Evolutionary conservation across 495 filamentous ascomycete species (phyloP).

Genomic region (Zalerion maritima): DNA sequence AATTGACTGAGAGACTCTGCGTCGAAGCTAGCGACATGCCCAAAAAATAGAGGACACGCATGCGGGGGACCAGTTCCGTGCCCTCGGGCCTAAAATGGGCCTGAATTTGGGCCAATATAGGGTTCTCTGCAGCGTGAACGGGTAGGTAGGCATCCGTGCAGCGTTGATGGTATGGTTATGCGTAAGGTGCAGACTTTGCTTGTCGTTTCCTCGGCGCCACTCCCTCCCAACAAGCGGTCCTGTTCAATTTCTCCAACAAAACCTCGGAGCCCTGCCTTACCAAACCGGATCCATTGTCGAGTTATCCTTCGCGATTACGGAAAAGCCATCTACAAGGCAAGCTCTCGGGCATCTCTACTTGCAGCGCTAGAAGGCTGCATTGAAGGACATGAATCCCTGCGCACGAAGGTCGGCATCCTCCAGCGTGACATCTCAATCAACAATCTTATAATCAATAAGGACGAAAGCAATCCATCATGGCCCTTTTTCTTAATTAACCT

Average conservation of each 20-base stretch:
- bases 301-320: slow-evolving; percentile 25
- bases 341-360: slow-evolving; percentile 20
- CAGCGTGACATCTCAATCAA: slow-evolving; percentile 27
- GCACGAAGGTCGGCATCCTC: too few species aligned
- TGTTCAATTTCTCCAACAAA: slow-evolving; percentile 19
- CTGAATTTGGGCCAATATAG: too few species aligned
- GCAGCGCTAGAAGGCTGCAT: slow-evolving; percentile 24
- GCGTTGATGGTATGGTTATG: too few species aligned
- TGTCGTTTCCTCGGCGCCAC: too few species aligned
- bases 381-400: slow-evolving; percentile 22
- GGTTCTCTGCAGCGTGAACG: too few species aligned
- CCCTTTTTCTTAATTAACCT: slow-evolving; percentile 26
- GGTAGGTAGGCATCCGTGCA: too few species aligned
- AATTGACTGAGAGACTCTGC: too few species aligned
- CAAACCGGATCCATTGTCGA: slow-evolving; percentile 24
- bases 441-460: slow-evolving; percentile 28
- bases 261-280: slow-evolving; percentile 5
- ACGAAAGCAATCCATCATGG: slow-evolving; percentile 15
- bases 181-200: too few species aligned
- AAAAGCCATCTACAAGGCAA: slow-evolving; percentile 26
- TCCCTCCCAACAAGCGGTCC: slow-evolving; percentile 20
- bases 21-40: too few species aligned
- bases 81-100: too few species aligned
- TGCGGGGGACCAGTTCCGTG: too few species aligned
- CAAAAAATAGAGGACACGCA: too few species aligned